Percentiles rank a stretch among this genome's conserved stretches.
Conservation (phyloP, 1,284 basidiomycete species). For the Marasmius tenuissimus region DNA sequence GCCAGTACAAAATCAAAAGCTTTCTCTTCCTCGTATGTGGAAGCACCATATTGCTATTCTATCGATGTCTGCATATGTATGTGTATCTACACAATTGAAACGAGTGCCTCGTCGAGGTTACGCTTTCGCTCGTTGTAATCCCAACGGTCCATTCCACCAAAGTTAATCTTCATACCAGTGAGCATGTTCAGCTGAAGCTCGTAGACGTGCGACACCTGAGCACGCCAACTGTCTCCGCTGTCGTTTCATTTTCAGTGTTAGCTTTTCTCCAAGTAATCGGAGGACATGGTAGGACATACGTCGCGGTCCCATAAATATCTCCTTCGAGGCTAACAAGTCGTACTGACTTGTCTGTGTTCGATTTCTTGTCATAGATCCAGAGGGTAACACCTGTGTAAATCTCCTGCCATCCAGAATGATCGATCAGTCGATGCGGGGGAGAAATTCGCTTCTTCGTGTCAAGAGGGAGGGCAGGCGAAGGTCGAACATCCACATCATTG, state of each 20-base stretch:
- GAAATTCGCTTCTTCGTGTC: conserved; percentile 40
- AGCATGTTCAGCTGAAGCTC: conserved; percentile 72
- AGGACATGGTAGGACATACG: conserved; percentile 45
- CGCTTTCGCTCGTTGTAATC: conserved; percentile 60
- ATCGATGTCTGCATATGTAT: not conserved
- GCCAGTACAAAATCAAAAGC: not conserved
- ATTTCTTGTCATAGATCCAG: conserved; percentile 73
- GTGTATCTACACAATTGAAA: not conserved
- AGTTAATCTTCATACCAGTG: conserved; percentile 69
- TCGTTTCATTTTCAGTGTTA: not conserved
- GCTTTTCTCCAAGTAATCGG: not conserved
- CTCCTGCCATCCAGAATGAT: conserved; percentile 67
- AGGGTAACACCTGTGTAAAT: conserved; percentile 66
- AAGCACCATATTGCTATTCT: not conserved
- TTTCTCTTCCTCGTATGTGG: not conserved
- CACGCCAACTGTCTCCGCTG: conserved; percentile 80
- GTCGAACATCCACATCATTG: conserved; percentile 64
- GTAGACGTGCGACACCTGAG: conserved; percentile 63
- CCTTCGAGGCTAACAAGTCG: conserved; percentile 59
- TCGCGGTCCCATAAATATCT: conserved; percentile 72
- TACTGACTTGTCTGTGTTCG: conserved; percentile 63
- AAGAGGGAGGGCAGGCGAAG: conserved; percentile 43
- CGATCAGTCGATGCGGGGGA: conserved; percentile 59
- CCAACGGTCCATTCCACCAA: conserved; percentile 74
- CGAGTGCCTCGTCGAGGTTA: conserved; percentile 53